Base-by-base conservation (phyloP, 2,329 filamentous ascomycete species). In the Penicillium sp. region DNA sequence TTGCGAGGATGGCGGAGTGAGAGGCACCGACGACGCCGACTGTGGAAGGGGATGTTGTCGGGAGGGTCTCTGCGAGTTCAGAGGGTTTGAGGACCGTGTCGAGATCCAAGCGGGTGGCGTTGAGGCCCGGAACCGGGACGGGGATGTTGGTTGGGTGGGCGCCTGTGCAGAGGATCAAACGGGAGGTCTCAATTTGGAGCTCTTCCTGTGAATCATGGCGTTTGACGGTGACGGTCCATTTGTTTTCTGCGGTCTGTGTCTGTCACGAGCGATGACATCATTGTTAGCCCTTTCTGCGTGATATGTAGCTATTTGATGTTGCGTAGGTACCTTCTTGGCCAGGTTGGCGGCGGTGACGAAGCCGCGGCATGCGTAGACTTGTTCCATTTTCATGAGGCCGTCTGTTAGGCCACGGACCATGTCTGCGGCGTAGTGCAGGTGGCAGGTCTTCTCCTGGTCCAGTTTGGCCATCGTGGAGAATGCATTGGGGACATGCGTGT, bases 1-100 rank as follows among this genome's bases (percentile, higher is more conserved):
- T 76, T 22, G 84, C 82, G 9, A 86, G 74, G 43, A 86, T 81
- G 11, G 83, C 83, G 39, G 80, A 83, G 67, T 86, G 83, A 1
- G 82, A 85, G 40, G 82, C 82, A 28, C 83, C 83, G 9, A 86
- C 74, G 9, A 86, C 81, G 11, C 75, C 82, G 14, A 86, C 67
- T 2, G 76, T 81, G 22, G 54, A 49, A 2, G 67, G 56, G 1
- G 68, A 64, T 6, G 68, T 58, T 13, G 57, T 55, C 22, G 73
- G 70, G 9, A 82, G 67, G n/a, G 65, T 58, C 5, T 69, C 63
- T 5, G 72, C 60, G 13, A 85, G 73, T 2, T 73, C 60, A 1
- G 77, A 76, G 4, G 83, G 83, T 20, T 79, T 79, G 7, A 86
- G 74, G 3, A 79, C 80, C 5, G 71, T 66, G 61, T 86, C 83